Base-by-base conservation (phyloP, 805 yeast genomes). In the Blastobotrys terrestris region DNA sequence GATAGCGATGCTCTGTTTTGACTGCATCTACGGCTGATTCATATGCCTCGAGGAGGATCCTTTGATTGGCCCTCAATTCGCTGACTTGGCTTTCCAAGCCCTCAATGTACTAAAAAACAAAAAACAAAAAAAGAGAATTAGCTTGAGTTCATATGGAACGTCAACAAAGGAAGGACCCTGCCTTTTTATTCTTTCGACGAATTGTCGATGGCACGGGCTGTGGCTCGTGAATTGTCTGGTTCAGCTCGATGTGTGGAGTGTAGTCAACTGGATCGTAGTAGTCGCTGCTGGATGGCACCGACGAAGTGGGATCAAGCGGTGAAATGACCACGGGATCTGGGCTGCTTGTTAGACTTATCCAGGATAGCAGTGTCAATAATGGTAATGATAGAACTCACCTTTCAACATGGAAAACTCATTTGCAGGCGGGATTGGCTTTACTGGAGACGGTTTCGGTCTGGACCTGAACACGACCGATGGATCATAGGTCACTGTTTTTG, bases 271-370 rank as follows among this genome's bases (percentile, higher is more conserved):
- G 26, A 8, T 31, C 42, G 31, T 35, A 47, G 11, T 18, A 20
- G 35, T 47, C 50, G 14, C 50, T 47, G 16, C 50, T 47, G 5
- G 50, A 47, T 2, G 50, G 35, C 11, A 47, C 20, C 19, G 44
- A 16, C n/a, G 50, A 47, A 31, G 46, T 26, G 5, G 35, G 35
- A 11, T 26, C 35, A 6, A 26, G 35, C 11, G 35, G 35, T 6
- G 35, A 26, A 6, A 11, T 11, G 11, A 26, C 35, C 11, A 26
- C 11, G 11, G 35, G 35, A 11, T 26, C 35, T 26, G 11, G 5
- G 8, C 11, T 26, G 35, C 35, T 6, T n/a, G n/a, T n/a, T n/a
- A n/a, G n/a, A n/a, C n/a, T n/a, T n/a, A n/a, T n/a, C n/a, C n/a
- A n/a, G n/a, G n/a, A n/a, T n/a, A n/a, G n/a, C n/a, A n/a, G n/a